Percentiles rank a stretch among this genome's conserved stretches.
These are phyloP conservation scores for Heliocybe sulcata DNA, from an alignment of 1,284 basidiomycete genomes.

Conservation along the genomic window DNA sequence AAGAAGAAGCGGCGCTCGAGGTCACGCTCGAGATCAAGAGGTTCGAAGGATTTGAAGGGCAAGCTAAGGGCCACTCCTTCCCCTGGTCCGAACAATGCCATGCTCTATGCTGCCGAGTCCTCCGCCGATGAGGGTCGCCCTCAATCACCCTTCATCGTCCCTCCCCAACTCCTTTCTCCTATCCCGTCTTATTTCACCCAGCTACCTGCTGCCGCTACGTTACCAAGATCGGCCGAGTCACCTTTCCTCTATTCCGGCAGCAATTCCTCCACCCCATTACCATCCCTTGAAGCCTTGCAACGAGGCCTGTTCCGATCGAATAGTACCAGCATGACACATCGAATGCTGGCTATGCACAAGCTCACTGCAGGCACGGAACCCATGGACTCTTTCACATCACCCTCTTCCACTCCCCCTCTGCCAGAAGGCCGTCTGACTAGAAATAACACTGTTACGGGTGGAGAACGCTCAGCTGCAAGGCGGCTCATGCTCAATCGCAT, in stretches of 20 bases:
- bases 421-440: conserved; percentile 30
- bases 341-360: conserved; percentile 69
- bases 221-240: conserved; percentile 50
- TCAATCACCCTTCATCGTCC: conserved; percentile 28
- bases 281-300: conserved; percentile 63
- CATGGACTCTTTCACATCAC: conserved; percentile 20
- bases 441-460: conserved; percentile 75
- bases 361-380: conserved; percentile 46
- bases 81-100: conserved; percentile 30
- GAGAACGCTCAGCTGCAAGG: conserved; percentile 65
- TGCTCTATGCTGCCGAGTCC: conserved; percentile 40
- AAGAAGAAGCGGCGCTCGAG: conserved; percentile 59
- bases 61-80: conserved; percentile 38
- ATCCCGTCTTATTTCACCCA: conserved; percentile 53
- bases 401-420: conserved; percentile 42
- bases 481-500: conserved; percentile 56
- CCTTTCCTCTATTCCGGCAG: conserved; percentile 52
- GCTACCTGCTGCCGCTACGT: conserved; percentile 41
- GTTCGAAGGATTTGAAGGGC: conserved; percentile 64
- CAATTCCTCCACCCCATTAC: conserved; percentile 61
- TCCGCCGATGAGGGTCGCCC: conserved; percentile 57
- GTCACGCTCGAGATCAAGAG: conserved; percentile 52
- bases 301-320: conserved; percentile 70
- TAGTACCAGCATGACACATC: conserved; percentile 48
- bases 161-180: conserved; percentile 52